These are phyloP conservation scores for Saposhnikovia divaricata DNA, from an alignment of 129 eudicot species.

Conservation along the genomic window DNA sequence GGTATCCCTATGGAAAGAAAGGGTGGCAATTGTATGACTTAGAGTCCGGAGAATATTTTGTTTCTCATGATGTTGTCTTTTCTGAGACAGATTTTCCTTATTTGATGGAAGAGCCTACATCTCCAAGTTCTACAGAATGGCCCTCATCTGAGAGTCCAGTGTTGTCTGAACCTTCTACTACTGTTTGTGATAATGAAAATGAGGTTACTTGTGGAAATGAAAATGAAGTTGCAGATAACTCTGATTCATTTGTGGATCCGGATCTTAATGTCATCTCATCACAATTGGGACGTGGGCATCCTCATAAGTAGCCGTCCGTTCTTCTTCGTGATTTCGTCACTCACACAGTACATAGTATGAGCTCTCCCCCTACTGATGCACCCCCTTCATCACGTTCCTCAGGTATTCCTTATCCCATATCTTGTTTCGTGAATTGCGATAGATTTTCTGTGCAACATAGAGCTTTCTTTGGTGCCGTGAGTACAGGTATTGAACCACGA, in stretches of 20 bases:
- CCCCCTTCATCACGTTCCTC: neutral
- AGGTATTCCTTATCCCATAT: neutral
- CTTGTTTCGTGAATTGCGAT: neutral
- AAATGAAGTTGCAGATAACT: neutral
- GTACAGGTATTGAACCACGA: neutral
- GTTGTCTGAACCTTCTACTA: neutral
- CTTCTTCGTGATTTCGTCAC: neutral
- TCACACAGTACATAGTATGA: neutral
- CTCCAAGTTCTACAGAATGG: neutral
- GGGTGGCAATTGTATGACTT: constrained; percentile 3
- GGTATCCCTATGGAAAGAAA: constrained; percentile 6
- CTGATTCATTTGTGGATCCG: too few species aligned
- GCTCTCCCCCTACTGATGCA: neutral
- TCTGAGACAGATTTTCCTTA: neutral
- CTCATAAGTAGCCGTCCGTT: neutral
- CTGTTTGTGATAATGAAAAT: neutral
- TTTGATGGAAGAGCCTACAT: neutral
- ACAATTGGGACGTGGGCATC: neutral
- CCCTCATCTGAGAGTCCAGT: neutral
- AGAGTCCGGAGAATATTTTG: neutral
- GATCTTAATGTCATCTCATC: neutral
- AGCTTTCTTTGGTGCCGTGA: neutral
- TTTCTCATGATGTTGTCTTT: constrained; percentile 1
- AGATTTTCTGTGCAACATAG: neutral
- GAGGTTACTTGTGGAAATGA: neutral